Evolutionary conservation across 768 basidiomycete genomes (phyloP).

Genomic region (Phylloporus sp.): DNA sequence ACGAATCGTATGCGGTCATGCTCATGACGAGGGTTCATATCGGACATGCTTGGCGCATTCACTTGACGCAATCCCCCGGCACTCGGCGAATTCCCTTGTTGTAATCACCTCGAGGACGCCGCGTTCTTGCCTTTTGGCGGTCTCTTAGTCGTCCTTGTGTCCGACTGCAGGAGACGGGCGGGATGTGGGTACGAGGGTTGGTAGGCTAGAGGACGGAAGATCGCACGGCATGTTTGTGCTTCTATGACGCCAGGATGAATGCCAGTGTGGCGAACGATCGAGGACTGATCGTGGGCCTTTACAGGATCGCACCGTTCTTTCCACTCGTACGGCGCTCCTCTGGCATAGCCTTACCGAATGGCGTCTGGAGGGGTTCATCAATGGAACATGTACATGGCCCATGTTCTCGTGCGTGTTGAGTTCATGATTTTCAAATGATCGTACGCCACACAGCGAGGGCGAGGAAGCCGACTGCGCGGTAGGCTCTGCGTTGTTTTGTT

Average conservation of each 20-base stretch:
- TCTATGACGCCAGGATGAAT: conserved; percentile 2
- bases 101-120: conserved; percentile 30
- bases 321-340: background rate
- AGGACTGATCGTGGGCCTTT: background rate
- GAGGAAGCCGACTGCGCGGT: background rate
- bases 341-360: background rate
- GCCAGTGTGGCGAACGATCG: conserved; percentile 1
- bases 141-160: background rate
- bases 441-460: background rate
- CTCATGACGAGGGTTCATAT: conserved; percentile 14
- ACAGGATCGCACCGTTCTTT: background rate
- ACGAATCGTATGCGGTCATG: conserved; percentile 7
- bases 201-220: conserved; percentile 1
- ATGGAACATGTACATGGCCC: background rate
- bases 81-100: conserved; percentile 10
- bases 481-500: too few species aligned
- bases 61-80: conserved; percentile 10
- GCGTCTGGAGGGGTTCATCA: background rate
- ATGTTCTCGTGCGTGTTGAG: too few species aligned
- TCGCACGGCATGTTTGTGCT: conserved; percentile 1
- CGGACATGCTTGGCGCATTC: conserved; percentile 4
- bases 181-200: conserved; percentile 15
- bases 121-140: conserved; percentile 16
- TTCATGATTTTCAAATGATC: conserved; percentile 11
- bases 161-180: background rate